phyloP scores from a whole-genome alignment of 2,329 filamentous ascomycete species.

The Aspergillus fischeri region DNA sequence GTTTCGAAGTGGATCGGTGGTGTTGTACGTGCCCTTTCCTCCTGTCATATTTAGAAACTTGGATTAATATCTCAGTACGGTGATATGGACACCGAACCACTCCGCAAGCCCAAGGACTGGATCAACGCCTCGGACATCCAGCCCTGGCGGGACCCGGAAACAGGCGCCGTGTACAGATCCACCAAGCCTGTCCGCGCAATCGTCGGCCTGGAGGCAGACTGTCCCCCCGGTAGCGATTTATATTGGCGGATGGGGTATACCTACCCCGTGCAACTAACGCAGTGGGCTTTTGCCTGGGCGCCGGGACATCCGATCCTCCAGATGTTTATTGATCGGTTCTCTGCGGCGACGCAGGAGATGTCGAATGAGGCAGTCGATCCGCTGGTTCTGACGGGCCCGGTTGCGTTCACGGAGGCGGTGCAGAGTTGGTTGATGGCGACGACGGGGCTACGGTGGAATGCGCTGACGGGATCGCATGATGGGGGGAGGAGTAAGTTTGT shows the following conservation, averaged over 20 bases:
- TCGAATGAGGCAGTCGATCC: constrained; percentile 20
- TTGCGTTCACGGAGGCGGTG: constrained; percentile 26
- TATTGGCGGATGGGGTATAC: constrained; percentile 36
- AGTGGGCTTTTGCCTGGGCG: constrained; percentile 28
- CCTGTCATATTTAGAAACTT: no score
- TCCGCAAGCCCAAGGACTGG: constrained; percentile 24
- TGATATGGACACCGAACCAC: constrained; percentile 30
- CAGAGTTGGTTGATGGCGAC: constrained; percentile 19
- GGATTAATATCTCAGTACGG: constrained; percentile 20
- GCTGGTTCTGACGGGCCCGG: constrained; percentile 27
- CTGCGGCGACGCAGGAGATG: constrained; percentile 7
- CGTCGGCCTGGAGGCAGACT: constrained; percentile 32
- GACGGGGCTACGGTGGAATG: constrained; percentile 28
- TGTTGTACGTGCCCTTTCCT: constrained; percentile 3
- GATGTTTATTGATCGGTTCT: constrained; percentile 22
- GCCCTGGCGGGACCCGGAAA: constrained; percentile 26
- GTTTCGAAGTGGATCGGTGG: constrained; percentile 28
- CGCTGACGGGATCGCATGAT: constrained; percentile 26
- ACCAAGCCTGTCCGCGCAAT: constrained; percentile 20
- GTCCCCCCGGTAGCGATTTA: constrained; percentile 17
- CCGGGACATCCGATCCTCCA: constrained; percentile 26
- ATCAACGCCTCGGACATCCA: constrained; percentile 20
- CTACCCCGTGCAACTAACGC: constrained; percentile 30
- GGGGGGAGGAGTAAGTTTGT: constrained; percentile 26
- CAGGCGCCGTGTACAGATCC: constrained; percentile 16